Conservation (phyloP, 2,329 filamentous ascomycete species). For the Fusarium nurragi region DNA sequence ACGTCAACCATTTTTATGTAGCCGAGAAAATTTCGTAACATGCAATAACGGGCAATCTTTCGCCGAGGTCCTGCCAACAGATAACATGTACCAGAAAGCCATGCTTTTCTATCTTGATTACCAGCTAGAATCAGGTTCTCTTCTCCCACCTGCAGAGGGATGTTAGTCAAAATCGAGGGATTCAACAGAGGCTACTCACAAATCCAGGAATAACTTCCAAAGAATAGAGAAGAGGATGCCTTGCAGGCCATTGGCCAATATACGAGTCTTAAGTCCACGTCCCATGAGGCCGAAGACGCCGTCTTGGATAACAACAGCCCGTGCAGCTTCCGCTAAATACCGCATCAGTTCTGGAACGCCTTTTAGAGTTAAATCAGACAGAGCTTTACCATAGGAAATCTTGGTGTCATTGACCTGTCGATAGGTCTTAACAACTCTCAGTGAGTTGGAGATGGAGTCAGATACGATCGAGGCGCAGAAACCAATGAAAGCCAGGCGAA, state of each 20-base stretch:
- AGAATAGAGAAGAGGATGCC: slow-evolving; percentile 59
- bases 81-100: too few species aligned
- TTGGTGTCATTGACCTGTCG: slow-evolving; percentile 60
- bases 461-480: slow-evolving; percentile 58
- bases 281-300: slow-evolving; percentile 56
- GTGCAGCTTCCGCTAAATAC: slow-evolving; percentile 53
- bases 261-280: slow-evolving; percentile 58
- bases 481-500: slow-evolving; percentile 51
- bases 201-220: slow-evolving; percentile 59
- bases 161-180: accelerated
- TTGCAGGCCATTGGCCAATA: slow-evolving; percentile 59
- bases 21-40: too few species aligned
- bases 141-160: slow-evolving; percentile 3
- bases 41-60: too few species aligned
- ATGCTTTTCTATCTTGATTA: too few species aligned
- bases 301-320: slow-evolving; percentile 52
- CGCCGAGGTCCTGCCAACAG: too few species aligned
- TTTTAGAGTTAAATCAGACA: too few species aligned
- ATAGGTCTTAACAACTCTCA: slow-evolving; percentile 60
- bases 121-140: background rate
- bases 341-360: background rate
- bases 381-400: slow-evolving; percentile 58
- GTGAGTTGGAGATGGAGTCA: slow-evolving; percentile 58
- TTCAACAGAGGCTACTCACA: slow-evolving; percentile 49
- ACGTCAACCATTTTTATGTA: too few species aligned